Evolutionary conservation across 2,329 filamentous ascomycete genomes (phyloP).

Genomic region (Polychaeton citri): DNA sequence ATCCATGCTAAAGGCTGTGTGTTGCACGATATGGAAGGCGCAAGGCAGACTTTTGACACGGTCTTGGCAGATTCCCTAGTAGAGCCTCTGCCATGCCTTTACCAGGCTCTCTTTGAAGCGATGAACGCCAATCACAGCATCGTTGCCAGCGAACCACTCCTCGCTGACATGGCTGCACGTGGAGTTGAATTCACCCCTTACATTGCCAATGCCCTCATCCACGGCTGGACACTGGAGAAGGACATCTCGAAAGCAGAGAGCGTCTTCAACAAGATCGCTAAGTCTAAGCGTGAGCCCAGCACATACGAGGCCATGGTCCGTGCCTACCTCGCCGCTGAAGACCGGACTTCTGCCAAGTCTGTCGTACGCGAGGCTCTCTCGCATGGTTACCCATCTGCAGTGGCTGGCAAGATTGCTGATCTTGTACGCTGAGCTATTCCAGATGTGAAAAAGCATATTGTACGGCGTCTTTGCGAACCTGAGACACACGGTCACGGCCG

Average conservation of each 20-base stretch:
- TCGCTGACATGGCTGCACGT: constrained; percentile 60
- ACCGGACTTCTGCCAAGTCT: constrained; percentile 59
- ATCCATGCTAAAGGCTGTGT: constrained; percentile 95
- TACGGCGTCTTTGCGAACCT: no score
- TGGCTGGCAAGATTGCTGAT: constrained; percentile 87
- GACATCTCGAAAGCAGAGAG: constrained; percentile 64
- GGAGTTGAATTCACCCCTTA: constrained; percentile 84
- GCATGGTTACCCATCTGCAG: constrained; percentile 79
- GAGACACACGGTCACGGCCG: no score
- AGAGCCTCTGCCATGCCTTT: constrained; percentile 69
- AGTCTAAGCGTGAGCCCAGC: constrained; percentile 77
- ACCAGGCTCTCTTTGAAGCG: constrained; percentile 91
- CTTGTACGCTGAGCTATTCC: constrained; percentile 49
- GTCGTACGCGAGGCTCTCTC: constrained; percentile 85
- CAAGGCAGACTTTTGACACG: constrained; percentile 67
- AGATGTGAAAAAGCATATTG: no score
- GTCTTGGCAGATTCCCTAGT: constrained; percentile 57
- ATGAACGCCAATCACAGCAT: constrained; percentile 93
- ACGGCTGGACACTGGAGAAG: constrained; percentile 82
- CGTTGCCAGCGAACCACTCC: constrained; percentile 56
- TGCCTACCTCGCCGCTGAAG: constrained; percentile 73
- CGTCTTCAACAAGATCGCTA: constrained; percentile 67
- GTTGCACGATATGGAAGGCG: constrained; percentile 76
- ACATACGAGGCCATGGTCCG: constrained; percentile 98
- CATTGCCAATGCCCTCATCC: constrained; percentile 95